Conservation (phyloP, 148 eudicot genomes). For the Fagopyrum esculentum region DNA sequence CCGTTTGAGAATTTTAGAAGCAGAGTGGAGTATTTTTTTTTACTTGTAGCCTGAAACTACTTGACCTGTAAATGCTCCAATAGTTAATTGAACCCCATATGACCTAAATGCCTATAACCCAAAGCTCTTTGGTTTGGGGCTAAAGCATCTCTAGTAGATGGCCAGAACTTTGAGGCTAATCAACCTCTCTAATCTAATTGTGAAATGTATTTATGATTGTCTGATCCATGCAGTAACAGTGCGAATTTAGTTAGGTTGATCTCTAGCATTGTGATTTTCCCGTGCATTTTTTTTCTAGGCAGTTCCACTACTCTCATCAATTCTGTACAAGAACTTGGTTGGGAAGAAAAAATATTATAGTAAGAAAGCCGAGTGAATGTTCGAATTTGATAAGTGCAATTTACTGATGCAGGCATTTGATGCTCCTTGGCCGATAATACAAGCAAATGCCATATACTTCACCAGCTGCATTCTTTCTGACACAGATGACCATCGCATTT, state of each 20-base stretch:
- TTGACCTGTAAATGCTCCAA: background rate
- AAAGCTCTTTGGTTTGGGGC: background rate
- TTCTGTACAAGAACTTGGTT: background rate
- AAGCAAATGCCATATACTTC: conserved; percentile 87
- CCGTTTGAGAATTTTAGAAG: background rate
- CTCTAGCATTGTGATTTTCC: background rate
- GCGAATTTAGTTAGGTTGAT: background rate
- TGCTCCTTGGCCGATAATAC: conserved; percentile 98
- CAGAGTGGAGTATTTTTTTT: background rate
- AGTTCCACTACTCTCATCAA: background rate
- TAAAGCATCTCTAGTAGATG: too few species aligned
- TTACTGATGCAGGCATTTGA: conserved; percentile 74
- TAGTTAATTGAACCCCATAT: background rate
- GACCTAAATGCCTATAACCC: background rate
- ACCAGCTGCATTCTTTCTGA: conserved; percentile 76
- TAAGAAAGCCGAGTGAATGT: background rate
- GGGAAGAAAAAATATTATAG: background rate
- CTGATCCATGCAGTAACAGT: background rate
- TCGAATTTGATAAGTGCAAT: background rate
- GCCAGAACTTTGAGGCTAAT: too few species aligned
- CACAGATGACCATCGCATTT: conserved; percentile 74
- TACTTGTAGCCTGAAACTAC: background rate
- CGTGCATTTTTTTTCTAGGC: background rate
- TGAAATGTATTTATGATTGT: too few species aligned
- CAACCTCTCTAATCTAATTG: too few species aligned